phyloP scores from a whole-genome alignment of 495 filamentous ascomycete species.

The Aspergillus nidulans region DNA sequence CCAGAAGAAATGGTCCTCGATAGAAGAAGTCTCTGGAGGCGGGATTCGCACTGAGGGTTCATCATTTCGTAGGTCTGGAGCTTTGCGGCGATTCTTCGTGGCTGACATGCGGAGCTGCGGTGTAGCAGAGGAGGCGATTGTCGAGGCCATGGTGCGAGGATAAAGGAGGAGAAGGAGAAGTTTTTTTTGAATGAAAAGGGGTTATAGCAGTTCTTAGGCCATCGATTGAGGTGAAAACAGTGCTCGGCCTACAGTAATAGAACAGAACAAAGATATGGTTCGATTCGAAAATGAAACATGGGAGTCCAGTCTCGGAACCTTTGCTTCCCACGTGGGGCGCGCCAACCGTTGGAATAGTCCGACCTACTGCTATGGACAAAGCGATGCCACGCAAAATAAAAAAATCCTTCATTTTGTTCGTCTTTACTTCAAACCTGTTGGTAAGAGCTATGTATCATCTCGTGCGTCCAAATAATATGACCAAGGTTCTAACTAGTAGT shows the following conservation, averaged over 20 bases:
- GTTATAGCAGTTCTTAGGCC: conserved; percentile 14
- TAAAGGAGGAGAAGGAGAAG: not conserved
- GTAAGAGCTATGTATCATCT: conserved; percentile 7
- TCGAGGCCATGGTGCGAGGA: conserved; percentile 28
- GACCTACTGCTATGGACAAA: conserved; percentile 3
- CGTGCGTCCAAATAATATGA: not conserved
- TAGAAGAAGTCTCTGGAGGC: conserved; percentile 31
- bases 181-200: not conserved
- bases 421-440: not conserved
- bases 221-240: conserved; percentile 19
- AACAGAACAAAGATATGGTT: not conserved
- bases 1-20: conserved; percentile 71
- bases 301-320: conserved; percentile 18
- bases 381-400: not conserved
- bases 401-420: conserved; percentile 1
- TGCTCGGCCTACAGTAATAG: conserved; percentile 15
- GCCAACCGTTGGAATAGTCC: conserved; percentile 23
- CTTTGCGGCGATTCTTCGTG: conserved; percentile 22
- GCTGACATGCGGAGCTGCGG: conserved; percentile 39
- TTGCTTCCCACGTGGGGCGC: conserved; percentile 40
- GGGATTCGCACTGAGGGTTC: conserved; percentile 26
- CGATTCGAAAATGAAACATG: conserved; percentile 11
- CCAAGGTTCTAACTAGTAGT: conserved; percentile 55
- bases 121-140: conserved; percentile 28
- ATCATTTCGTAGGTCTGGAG: conserved; percentile 13